Conservation (phyloP, 208 protist species). For the Leishmania lainsoni region DNA sequence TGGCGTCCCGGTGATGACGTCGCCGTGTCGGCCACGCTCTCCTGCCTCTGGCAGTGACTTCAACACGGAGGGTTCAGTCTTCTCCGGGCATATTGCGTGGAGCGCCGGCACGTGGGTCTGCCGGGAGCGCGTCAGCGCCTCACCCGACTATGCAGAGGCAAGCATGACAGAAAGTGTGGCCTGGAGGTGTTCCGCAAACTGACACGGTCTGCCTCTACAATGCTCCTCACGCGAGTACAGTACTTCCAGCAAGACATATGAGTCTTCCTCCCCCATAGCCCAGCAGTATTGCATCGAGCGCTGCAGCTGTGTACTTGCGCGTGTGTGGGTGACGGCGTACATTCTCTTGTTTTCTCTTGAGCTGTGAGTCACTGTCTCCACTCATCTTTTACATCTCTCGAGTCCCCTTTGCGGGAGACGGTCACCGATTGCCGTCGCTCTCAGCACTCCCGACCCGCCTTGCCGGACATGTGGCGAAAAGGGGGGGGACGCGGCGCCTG, state of each 20-base stretch:
- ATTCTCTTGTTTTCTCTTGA: background rate
- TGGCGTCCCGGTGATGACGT: background rate
- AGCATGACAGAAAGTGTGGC: slow-evolving; percentile 1
- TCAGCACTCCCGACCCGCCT: background rate
- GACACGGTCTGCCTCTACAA: background rate
- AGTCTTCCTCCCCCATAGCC: background rate
- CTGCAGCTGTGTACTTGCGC: background rate
- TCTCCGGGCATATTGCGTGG: slow-evolving; percentile 2
- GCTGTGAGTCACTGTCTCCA: background rate
- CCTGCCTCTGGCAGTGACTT: background rate
- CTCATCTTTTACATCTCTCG: no score
- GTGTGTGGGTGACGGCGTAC: background rate
- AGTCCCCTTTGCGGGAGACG: background rate
- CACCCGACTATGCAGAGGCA: background rate
- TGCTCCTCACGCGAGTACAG: slow-evolving; percentile 7
- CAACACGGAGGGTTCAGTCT: background rate
- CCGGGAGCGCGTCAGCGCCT: slow-evolving; percentile 2
- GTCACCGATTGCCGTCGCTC: background rate
- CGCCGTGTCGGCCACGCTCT: slow-evolving; percentile 15
- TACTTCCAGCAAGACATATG: slow-evolving; percentile 22
- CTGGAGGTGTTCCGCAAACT: slow-evolving; percentile 1
- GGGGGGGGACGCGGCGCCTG: background rate
- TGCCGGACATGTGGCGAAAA: background rate
- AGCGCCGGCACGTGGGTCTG: slow-evolving; percentile 5
- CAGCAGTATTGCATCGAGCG: background rate